Base-by-base conservation (phyloP, 805 yeast genomes). In the Tetrapisispora namnaoensis region DNA sequence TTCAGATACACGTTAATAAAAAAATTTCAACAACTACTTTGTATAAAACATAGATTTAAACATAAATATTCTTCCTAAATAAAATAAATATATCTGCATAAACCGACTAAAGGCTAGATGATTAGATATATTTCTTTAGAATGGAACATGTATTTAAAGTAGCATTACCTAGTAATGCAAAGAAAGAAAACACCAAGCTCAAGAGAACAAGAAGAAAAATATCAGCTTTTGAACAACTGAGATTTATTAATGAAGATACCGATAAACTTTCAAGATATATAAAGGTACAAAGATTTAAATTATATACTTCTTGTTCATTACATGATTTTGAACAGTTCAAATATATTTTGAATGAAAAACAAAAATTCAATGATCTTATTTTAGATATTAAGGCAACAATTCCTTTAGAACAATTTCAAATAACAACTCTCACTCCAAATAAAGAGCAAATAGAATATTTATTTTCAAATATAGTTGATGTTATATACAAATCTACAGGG, bases 251-350 rank as follows among this genome's bases (percentile, higher is more conserved):
- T 42, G 44, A 42, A 30, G 44, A 42, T 42, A 18, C 16, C 8
- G 20, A 20, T 20, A 28, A 42, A 9, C 44, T 42, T 18, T 42
- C 44, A 13, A 42, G 44, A 32, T 42, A 42, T 16, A 20, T 42
- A 9, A 42, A 42, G 30, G 37, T 42, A 3, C 36, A 42, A 30
- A 17, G 44, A 42, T 32, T 42, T 6, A 42, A 42, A 42, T 16
- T 42, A 20, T 42, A 42, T 42, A 30, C 4, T 11, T 18, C 44
- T 5, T 42, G 44, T 42, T 42, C 44, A 3, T 32, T 42, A 20
- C 44, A 42, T 42, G 18, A 32, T 42, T 42, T 42, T 42, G 44
- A 42, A 42, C 37, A 42, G 18, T 42, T 42, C 30, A 42, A 42
- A 32, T 42, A 42, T 32, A 42, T 42, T 14, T 28, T 42, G 7